phyloP scores from a whole-genome alignment of 2,329 filamentous ascomycete species.

The Xylaria hypoxylon region DNA sequence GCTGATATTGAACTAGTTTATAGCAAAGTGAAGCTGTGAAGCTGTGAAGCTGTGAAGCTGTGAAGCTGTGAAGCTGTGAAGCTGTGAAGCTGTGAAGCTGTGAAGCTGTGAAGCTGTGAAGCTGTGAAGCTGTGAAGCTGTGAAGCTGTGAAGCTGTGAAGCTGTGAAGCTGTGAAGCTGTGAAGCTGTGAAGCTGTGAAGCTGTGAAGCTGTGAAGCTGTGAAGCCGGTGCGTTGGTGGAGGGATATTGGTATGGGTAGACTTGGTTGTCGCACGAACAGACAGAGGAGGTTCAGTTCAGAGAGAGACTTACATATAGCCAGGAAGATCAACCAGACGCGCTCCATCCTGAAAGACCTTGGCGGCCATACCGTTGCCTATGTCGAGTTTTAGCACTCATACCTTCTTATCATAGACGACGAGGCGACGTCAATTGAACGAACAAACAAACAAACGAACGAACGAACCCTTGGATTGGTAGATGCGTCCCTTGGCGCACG shows the following conservation, averaged over 20 bases:
- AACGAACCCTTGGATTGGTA: slow-evolving; percentile 73
- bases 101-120: background rate
- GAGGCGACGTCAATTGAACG: too few species aligned
- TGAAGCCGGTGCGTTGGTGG: too few species aligned
- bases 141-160: background rate
- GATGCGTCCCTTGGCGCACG: slow-evolving; percentile 76
- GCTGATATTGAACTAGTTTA: background rate
- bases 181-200: background rate
- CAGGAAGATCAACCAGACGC: slow-evolving; percentile 74
- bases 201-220: background rate
- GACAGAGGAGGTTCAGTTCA: background rate
- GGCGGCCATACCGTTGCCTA: slow-evolving; percentile 78
- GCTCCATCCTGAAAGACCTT: slow-evolving; percentile 80
- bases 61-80: background rate
- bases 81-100: background rate
- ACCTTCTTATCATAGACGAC: background rate
- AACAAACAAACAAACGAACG: background rate
- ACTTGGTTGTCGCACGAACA: background rate
- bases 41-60: background rate
- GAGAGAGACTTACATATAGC: slow-evolving; percentile 67
- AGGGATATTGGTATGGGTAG: too few species aligned
- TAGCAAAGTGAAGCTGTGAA: background rate
- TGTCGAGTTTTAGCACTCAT: background rate
- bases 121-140: background rate
- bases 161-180: background rate